Conservation (phyloP, 2,329 filamentous ascomycete species). For the Paecilomyces formosus region DNA sequence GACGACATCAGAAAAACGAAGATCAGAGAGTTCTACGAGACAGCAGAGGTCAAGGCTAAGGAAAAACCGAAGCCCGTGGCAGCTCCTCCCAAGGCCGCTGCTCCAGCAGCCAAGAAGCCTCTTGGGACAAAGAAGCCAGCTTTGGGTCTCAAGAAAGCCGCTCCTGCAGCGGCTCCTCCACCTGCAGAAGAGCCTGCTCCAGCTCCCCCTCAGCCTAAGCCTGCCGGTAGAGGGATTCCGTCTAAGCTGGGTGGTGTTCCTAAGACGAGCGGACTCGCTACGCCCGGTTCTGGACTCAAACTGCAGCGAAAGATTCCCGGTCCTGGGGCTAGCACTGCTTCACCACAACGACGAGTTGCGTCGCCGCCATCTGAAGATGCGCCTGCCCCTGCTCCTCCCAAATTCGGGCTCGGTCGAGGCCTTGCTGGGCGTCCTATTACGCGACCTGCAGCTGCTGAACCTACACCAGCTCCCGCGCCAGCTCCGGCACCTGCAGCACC, state of each 20-base stretch:
- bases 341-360: constrained; percentile 35
- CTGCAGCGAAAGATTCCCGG: constrained; percentile 37
- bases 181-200: constrained; percentile 49
- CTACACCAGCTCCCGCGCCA: constrained; percentile 20
- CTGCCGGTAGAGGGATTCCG: constrained; percentile 30
- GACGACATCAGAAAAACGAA: constrained; percentile 95
- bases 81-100: constrained; percentile 52
- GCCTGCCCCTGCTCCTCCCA: constrained; percentile 36
- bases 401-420: constrained; percentile 63
- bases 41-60: constrained; percentile 77
- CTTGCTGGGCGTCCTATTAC: constrained; percentile 79
- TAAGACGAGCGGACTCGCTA: constrained; percentile 33
- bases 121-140: constrained; percentile 46
- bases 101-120: constrained; percentile 51
- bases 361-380: constrained; percentile 41
- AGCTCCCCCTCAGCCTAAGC: constrained; percentile 41
- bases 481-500: constrained; percentile 49
- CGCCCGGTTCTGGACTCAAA: constrained; percentile 36
- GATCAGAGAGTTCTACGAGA: constrained; percentile 84
- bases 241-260: constrained; percentile 41
- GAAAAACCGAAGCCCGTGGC: constrained; percentile 77
- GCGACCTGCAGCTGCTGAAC: constrained; percentile 50
- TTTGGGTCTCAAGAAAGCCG: constrained; percentile 42
- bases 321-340: constrained; percentile 29
- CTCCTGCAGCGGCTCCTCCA: constrained; percentile 35